Conservation (phyloP, 371 early-diverging fungal species). For the Coemansia linderi region DNA sequence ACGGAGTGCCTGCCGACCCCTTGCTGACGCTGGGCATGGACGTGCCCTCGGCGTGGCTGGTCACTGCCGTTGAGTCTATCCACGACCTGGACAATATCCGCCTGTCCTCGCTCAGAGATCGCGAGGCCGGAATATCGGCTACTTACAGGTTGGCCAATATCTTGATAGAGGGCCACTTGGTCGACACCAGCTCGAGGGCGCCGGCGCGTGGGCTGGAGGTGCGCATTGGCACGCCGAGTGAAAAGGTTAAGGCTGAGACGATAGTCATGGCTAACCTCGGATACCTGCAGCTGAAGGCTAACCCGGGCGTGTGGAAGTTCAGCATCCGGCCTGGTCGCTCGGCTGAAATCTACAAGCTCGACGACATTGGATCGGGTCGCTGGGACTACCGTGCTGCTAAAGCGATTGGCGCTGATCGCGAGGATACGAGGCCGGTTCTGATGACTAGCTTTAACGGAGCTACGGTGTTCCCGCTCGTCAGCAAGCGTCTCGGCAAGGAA, state of each 20-base stretch:
- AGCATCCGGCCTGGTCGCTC: conserved; percentile 81
- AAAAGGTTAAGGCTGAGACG: conserved; percentile 73
- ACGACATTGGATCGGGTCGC: conserved; percentile 64
- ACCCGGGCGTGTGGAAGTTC: conserved; percentile 86
- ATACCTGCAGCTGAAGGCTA: conserved; percentile 90
- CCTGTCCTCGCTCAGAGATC: conserved; percentile 59
- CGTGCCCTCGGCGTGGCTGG: conserved; percentile 84
- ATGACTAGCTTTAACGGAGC: conserved; percentile 74
- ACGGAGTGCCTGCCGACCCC: conserved; percentile 71
- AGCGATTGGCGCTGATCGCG: conserved; percentile 59
- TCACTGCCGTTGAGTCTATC: conserved; percentile 74
- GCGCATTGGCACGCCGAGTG: conserved; percentile 67
- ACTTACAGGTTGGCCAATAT: conserved; percentile 80
- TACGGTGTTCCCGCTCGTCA: conserved; percentile 74
- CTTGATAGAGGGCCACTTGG: conserved; percentile 86
- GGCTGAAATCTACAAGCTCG: conserved; percentile 72
- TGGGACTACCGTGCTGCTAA: conserved; percentile 60
- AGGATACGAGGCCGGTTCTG: conserved; percentile 22
- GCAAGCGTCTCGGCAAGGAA: conserved; percentile 81
- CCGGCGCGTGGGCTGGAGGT: conserved; percentile 92
- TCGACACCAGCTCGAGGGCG: conserved; percentile 63
- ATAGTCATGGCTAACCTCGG: conserved; percentile 96
- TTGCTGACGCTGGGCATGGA: conserved; percentile 87
- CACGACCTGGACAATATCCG: conserved; percentile 92
- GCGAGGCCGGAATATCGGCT: conserved; percentile 65